These are phyloP conservation scores for Davidsoniella eucalypti DNA, from an alignment of 2,329 filamentous ascomycete species.

Conservation along the genomic window DNA sequence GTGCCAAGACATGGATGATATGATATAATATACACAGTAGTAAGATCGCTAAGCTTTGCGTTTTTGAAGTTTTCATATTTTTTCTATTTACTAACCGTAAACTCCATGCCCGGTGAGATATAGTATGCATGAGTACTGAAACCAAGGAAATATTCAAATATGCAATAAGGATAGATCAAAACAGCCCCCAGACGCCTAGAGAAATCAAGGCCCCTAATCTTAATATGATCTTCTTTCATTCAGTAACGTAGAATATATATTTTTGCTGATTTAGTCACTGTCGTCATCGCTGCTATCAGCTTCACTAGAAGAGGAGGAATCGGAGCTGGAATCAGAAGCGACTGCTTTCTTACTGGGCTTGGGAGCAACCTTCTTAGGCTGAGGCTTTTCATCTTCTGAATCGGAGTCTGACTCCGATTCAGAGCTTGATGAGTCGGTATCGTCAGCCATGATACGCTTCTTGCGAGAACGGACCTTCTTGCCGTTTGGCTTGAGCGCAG, in stretches of 20 bases:
- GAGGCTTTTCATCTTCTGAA: constrained; percentile 12
- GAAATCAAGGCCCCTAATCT: background rate
- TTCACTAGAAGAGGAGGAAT: too few relatives aligned
- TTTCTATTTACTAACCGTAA: background rate
- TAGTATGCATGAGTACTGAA: background rate
- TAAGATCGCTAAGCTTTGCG: background rate
- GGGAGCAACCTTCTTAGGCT: too few relatives aligned
- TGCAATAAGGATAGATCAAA: background rate
- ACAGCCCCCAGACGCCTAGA: background rate
- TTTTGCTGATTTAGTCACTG: constrained; percentile 4
- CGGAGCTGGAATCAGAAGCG: too few relatives aligned
- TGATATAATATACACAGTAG: background rate
- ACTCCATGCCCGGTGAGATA: background rate
- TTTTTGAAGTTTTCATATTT: too few relatives aligned
- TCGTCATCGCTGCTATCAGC: background rate
- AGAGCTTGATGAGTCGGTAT: constrained; percentile 19
- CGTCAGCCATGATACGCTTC: constrained; percentile 15
- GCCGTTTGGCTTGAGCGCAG: constrained; percentile 18
- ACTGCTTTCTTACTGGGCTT: too few relatives aligned
- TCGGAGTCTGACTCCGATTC: constrained; percentile 20
- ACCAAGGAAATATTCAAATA: background rate
- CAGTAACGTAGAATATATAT: too few relatives aligned
- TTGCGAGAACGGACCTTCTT: constrained; percentile 21
- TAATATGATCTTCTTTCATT: too few relatives aligned
- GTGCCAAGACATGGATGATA: too few relatives aligned